A percentile compares a stretch with the other conserved stretches of the same genome.
phyloP scores from a whole-genome alignment of 208 protist species.

The Sergeia podlipaevii region DNA sequence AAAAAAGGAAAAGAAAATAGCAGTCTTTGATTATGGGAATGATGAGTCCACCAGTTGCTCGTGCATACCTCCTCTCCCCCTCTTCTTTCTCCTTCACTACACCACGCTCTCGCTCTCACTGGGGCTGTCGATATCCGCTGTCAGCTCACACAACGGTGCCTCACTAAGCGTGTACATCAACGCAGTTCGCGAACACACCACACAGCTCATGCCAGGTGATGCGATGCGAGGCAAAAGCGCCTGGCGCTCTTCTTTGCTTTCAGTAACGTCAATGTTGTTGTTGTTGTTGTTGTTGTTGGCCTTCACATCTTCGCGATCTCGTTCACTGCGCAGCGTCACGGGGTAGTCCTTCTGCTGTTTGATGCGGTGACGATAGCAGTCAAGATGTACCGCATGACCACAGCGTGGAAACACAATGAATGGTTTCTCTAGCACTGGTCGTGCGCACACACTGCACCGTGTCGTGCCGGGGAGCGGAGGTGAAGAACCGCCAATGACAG shows the following conservation, averaged over 20 bases:
- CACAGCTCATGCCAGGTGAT: too few species aligned
- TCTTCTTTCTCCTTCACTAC: conserved; percentile 1
- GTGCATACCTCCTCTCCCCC: neutral
- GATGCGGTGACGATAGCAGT: conserved; percentile 28
- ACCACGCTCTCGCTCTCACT: too few species aligned
- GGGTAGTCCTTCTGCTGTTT: conserved; percentile 9
- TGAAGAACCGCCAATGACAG: neutral
- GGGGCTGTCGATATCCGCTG: too few species aligned
- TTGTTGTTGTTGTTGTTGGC: too few species aligned
- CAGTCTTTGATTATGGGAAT: neutral
- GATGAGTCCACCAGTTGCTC: neutral
- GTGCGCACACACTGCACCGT: conserved; percentile 24
- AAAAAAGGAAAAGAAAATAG: neutral
- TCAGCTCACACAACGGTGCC: too few species aligned
- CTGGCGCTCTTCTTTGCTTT: neutral
- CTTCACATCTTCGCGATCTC: neutral
- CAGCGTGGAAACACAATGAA: conserved; percentile 43
- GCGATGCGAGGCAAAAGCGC: too few species aligned
- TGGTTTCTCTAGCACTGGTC: conserved; percentile 21
- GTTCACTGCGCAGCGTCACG: neutral
- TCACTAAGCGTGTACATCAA: too few species aligned
- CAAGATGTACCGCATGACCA: conserved; percentile 34
- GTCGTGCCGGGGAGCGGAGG: conserved; percentile 1
- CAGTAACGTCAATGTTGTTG: neutral
- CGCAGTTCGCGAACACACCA: too few species aligned